Evolutionary conservation across 2,329 filamentous ascomycete species (phyloP).

Genomic region (Pestalotiopsis sp.): DNA sequence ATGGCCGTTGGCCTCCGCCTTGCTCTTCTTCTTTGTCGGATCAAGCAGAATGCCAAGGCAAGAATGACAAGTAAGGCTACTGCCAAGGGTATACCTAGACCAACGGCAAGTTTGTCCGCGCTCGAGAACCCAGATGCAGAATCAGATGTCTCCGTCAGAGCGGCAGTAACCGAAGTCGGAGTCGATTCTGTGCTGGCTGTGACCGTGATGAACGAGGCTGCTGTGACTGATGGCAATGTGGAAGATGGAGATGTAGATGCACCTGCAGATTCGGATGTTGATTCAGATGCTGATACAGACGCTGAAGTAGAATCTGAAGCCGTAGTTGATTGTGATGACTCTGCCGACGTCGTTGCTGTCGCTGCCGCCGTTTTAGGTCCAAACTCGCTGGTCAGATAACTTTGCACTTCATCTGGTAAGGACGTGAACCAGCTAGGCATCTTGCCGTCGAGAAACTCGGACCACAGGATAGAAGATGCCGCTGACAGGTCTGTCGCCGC

Average conservation of each 20-base stretch:
- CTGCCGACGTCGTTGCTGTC: background rate
- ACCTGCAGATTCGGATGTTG: background rate
- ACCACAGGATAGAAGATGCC: background rate
- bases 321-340: background rate
- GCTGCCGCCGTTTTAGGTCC: background rate
- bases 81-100: background rate
- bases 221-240: background rate
- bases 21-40: background rate
- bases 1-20: background rate
- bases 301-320: background rate
- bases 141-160: background rate
- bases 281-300: background rate
- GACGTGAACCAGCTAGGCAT: conserved; percentile 1
- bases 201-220: background rate
- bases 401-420: background rate
- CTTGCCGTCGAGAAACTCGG: background rate
- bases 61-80: background rate
- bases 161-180: background rate
- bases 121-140: background rate
- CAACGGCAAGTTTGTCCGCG: background rate
- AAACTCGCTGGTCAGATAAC: background rate
- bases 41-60: background rate
- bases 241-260: background rate
- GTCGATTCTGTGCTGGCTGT: background rate
- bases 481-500: background rate